These are phyloP conservation scores for Angophora floribunda DNA, from an alignment of 345 rosid genomes.

Conservation along the genomic window DNA sequence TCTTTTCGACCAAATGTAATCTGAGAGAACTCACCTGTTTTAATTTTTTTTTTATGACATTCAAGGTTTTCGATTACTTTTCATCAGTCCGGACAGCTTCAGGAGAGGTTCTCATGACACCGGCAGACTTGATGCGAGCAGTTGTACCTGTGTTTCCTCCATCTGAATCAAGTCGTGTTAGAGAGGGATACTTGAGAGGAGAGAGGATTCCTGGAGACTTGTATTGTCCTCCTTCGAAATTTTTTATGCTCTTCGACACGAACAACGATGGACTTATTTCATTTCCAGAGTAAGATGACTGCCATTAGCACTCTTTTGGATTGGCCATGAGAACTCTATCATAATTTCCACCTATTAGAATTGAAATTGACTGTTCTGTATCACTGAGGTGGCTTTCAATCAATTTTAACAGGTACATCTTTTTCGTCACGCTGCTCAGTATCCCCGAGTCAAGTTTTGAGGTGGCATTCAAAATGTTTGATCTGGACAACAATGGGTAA, in stretches of 20 bases:
- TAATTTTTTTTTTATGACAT: background rate
- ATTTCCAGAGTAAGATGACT: constrained; percentile 43
- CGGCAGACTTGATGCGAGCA: constrained; percentile 65
- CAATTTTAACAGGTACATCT: constrained; percentile 39
- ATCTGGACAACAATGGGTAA: constrained; percentile 47
- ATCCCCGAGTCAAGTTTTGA: constrained; percentile 65
- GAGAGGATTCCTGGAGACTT: constrained; percentile 39
- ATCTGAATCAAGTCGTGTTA: constrained; percentile 35
- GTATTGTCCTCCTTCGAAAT: constrained; percentile 43
- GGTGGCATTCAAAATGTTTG: constrained; percentile 64
- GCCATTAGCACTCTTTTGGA: background rate
- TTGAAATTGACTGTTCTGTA: background rate
- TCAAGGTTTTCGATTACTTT: constrained; percentile 55
- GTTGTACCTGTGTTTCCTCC: constrained; percentile 78
- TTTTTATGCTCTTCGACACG: constrained; percentile 66
- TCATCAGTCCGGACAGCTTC: constrained; percentile 26
- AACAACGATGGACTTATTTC: constrained; percentile 56
- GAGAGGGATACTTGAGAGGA: constrained; percentile 47
- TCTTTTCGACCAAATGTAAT: background rate
- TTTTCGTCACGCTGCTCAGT: constrained; percentile 54
- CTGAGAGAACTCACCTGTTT: background rate
- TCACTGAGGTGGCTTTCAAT: background rate
- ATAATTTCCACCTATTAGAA: background rate
- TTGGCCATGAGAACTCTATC: background rate
- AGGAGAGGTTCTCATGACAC: constrained; percentile 54